Percentiles rank a stretch among this genome's conserved stretches.
Evolutionary conservation across 208 protist species (phyloP).

Genomic region (Trypanosomatidae sp.): DNA sequence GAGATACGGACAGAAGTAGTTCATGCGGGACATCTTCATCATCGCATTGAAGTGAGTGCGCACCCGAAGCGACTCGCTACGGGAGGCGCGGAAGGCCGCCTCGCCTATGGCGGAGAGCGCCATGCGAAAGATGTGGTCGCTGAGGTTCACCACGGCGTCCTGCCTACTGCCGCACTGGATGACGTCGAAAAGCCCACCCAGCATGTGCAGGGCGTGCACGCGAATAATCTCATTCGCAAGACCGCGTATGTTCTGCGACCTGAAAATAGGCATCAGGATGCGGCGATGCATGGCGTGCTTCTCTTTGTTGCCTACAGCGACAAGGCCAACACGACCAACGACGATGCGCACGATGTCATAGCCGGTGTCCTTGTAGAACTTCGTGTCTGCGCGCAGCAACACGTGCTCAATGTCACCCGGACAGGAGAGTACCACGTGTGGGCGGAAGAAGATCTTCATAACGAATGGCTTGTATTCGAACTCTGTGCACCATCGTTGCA

Average conservation of each 20-base stretch:
- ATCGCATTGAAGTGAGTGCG: slow-evolving; percentile 42
- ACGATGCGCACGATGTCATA: slow-evolving; percentile 56
- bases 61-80: slow-evolving; percentile 33
- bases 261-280: slow-evolving; percentile 43
- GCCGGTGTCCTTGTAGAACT: slow-evolving; percentile 42
- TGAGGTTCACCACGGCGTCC: slow-evolving; percentile 36
- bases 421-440: slow-evolving; percentile 52
- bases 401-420: slow-evolving; percentile 50
- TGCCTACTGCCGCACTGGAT: slow-evolving; percentile 27
- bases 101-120: slow-evolving; percentile 47
- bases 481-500: slow-evolving; percentile 39
- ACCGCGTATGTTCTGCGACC: slow-evolving; percentile 38
- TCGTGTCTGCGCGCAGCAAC: slow-evolving; percentile 38
- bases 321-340: slow-evolving; percentile 49
- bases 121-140: slow-evolving; percentile 47
- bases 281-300: slow-evolving; percentile 46
- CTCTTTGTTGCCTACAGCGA: slow-evolving; percentile 42
- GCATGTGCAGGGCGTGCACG: slow-evolving; percentile 38
- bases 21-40: slow-evolving; percentile 43
- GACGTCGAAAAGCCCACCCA: slow-evolving; percentile 35
- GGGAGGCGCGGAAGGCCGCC: slow-evolving; percentile 47
- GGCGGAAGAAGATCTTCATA: slow-evolving; percentile 55
- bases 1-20: slow-evolving; percentile 61
- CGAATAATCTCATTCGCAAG: slow-evolving; percentile 48
- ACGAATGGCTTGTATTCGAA: slow-evolving; percentile 53